Evolutionary conservation across 2,329 filamentous ascomycete species (phyloP), one percentile per base, ranked within the genome.

Genomic region (Plenodomus tracheiphilus): DNA sequence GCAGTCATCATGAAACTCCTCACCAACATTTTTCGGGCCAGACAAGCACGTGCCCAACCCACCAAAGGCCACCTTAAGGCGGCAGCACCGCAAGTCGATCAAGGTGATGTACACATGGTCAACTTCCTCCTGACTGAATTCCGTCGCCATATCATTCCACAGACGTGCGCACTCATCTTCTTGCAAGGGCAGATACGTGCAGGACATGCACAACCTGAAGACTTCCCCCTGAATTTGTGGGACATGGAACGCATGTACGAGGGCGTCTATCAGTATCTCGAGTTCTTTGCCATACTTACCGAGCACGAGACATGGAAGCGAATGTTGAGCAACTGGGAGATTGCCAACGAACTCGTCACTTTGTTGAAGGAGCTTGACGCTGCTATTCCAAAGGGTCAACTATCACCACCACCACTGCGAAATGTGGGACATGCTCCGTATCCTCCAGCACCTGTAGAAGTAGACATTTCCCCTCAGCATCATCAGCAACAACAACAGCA

Each of bases 211-310:
- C 83, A 93, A 51, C 85, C 90, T 0, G 85, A 89, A 53, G 92
- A 97, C 64, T 97, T 97, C 63, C 93, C 93, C 0, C 85, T 97
- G 1, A 95, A 97, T 63, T 82, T 91, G 39, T 97, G 93, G 93
- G 93, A 97, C 64, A 96, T 97, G 88, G 93, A 97, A 70, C 85
- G 93, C 13, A 93, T 95, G 49, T 96, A 96, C 70, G 93, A 97
- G 65, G 93, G 93, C 0, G 84, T 97, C 1, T 91, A 92, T 43
- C 92, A 97, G 71, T 96, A 96, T 66, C 83, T 97, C 1, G 92
- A 97, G 62, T 96, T 97, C 69, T 88, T 97, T 45, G 91, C 88
- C 15, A 92, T 94, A 0, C 83, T 96, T 21, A 91, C 90, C 0
- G 92, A 96, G 65, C 88, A 93, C 62, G 81, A 86, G 37, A 87